Conservation (phyloP, 2,329 filamentous ascomycete genomes). For the Alternaria sp. region DNA sequence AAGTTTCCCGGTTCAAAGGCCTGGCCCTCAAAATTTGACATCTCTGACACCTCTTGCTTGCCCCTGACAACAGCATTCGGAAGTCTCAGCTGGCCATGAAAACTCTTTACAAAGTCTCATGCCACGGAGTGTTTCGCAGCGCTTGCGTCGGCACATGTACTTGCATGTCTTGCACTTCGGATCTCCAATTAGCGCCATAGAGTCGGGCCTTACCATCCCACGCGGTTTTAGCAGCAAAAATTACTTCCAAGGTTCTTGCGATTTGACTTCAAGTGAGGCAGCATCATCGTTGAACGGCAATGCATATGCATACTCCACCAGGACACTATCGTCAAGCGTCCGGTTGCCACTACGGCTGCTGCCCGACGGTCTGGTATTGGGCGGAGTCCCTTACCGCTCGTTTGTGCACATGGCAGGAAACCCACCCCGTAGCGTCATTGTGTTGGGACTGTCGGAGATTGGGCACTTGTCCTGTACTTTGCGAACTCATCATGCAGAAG, state of each 20-base stretch:
- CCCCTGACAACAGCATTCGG: background rate
- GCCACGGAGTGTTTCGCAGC: background rate
- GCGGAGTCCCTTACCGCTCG: background rate
- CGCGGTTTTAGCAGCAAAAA: background rate
- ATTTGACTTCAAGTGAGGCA: background rate
- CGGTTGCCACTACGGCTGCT: background rate
- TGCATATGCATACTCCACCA: background rate
- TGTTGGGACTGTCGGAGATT: background rate
- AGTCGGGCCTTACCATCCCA: background rate
- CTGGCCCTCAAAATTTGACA: background rate
- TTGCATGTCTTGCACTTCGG: background rate
- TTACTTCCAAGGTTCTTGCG: background rate
- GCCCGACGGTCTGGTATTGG: background rate
- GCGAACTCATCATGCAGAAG: background rate
- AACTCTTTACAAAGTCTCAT: background rate
- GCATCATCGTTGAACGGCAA: background rate
- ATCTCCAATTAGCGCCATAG: background rate
- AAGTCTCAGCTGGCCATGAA: background rate
- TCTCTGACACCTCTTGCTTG: background rate
- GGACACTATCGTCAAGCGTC: background rate
- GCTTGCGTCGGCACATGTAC: background rate
- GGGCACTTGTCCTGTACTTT: background rate
- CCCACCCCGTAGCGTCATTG: background rate
- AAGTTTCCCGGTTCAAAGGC: background rate
- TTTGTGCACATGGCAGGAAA: background rate